Conservation (phyloP, 768 basidiomycete genomes). For the Mrakia hoshinonis region DNA sequence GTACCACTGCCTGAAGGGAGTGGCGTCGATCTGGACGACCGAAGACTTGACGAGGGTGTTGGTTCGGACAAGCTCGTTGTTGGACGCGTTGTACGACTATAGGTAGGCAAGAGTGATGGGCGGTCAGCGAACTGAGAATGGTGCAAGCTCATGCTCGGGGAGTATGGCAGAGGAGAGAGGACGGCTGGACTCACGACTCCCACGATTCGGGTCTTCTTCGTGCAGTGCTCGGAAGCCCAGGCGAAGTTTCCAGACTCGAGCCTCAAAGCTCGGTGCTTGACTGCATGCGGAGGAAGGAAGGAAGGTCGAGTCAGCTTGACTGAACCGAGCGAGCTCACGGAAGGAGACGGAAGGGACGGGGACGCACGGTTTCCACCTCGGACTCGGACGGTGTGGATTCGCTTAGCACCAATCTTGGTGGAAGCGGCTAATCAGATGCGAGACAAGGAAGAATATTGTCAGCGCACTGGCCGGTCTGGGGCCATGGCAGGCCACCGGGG, state of each 20-base stretch:
- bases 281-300: conserved; percentile 5
- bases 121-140: background rate
- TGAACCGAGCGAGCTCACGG: background rate
- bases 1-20: conserved; percentile 99
- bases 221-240: conserved; percentile 91
- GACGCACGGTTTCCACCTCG: conserved; percentile 70
- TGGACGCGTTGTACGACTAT: conserved; percentile 78
- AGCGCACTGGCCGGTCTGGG: too few species aligned
- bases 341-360: background rate
- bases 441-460: background rate
- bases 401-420: conserved; percentile 94
- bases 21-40: conserved; percentile 94
- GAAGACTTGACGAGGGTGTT: conserved; percentile 97
- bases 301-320: background rate
- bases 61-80: conserved; percentile 99
- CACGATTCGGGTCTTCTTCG: conserved; percentile 92
- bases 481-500: too few species aligned
- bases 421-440: conserved; percentile 64
- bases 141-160: background rate
- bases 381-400: conserved; percentile 86
- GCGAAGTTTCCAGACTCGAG: conserved; percentile 97
- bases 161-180: background rate
- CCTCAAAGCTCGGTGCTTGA: conserved; percentile 91
- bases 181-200: conserved; percentile 64
- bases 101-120: background rate